Evolutionary conservation across 2,329 filamentous ascomycete genomes (phyloP).

Genomic region (Diaporthe caulivora): DNA sequence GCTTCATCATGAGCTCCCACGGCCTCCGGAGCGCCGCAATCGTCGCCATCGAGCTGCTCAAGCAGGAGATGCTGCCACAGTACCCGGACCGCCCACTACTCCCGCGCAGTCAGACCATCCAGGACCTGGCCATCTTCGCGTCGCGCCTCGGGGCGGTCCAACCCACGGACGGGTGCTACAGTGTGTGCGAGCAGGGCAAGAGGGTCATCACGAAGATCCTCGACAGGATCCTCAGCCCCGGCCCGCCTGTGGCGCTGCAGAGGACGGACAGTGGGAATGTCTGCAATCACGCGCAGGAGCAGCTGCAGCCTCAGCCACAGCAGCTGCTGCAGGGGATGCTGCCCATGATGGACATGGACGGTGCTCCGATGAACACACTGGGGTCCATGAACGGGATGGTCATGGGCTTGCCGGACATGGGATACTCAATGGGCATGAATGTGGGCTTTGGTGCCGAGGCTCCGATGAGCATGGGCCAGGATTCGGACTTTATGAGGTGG

Average conservation of each 20-base stretch:
- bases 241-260: constrained; percentile 35
- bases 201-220: constrained; percentile 52
- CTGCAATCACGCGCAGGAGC: constrained; percentile 23
- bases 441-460: constrained; percentile 46
- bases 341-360: constrained; percentile 38
- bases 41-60: constrained; percentile 51
- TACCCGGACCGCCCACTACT: constrained; percentile 50
- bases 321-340: constrained; percentile 36
- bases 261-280: constrained; percentile 33
- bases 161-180: constrained; percentile 47
- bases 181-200: constrained; percentile 50
- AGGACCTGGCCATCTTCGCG: constrained; percentile 52
- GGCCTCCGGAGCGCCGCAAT: constrained; percentile 51
- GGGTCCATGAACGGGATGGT: constrained; percentile 38
- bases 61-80: constrained; percentile 47
- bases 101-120: constrained; percentile 52
- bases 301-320: not conserved
- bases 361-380: constrained; percentile 5
- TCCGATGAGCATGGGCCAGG: constrained; percentile 46
- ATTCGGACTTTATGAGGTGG: constrained; percentile 52
- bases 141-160: constrained; percentile 49
- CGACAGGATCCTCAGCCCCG: constrained; percentile 50
- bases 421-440: constrained; percentile 43
- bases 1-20: constrained; percentile 47
- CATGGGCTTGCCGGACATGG: constrained; percentile 42